Evolutionary conservation across 768 basidiomycete species (phyloP).

Genomic region (Suillus discolor): DNA sequence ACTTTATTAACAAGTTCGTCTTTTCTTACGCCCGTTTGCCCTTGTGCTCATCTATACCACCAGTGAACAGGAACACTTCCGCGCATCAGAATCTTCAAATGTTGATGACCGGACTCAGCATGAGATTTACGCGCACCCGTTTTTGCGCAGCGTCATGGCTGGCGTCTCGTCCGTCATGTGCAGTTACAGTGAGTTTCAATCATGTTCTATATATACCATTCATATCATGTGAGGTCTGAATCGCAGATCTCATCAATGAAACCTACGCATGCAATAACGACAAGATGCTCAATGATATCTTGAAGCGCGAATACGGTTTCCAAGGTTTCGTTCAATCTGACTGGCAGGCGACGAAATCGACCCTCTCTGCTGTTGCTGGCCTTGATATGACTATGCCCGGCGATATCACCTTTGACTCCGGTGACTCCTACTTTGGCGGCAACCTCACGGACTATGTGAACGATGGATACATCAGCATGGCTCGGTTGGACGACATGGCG

Average conservation of each 20-base stretch:
- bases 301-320: constrained; percentile 77
- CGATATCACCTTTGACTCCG: constrained; percentile 51
- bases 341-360: constrained; percentile 68
- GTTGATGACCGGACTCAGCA: constrained; percentile 82
- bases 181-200: constrained; percentile 59
- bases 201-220: constrained; percentile 1
- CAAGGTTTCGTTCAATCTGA: constrained; percentile 81
- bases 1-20: constrained; percentile 64
- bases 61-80: constrained; percentile 71
- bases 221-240: constrained; percentile 8
- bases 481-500: constrained; percentile 80
- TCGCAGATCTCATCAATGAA: constrained; percentile 62
- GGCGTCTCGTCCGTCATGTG: constrained; percentile 78
- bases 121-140: constrained; percentile 73
- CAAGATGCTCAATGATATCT: constrained; percentile 67
- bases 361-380: constrained; percentile 59
- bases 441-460: constrained; percentile 70
- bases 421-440: constrained; percentile 60
- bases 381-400: constrained; percentile 80
- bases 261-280: constrained; percentile 79
- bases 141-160: constrained; percentile 71
- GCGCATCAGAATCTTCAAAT: constrained; percentile 59
- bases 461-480: constrained; percentile 69
- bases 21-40: not conserved
- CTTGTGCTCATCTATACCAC: constrained; percentile 20